These are phyloP conservation scores for Fusarium sp. DNA, from an alignment of 2,329 filamentous ascomycete genomes.

Conservation along the genomic window DNA sequence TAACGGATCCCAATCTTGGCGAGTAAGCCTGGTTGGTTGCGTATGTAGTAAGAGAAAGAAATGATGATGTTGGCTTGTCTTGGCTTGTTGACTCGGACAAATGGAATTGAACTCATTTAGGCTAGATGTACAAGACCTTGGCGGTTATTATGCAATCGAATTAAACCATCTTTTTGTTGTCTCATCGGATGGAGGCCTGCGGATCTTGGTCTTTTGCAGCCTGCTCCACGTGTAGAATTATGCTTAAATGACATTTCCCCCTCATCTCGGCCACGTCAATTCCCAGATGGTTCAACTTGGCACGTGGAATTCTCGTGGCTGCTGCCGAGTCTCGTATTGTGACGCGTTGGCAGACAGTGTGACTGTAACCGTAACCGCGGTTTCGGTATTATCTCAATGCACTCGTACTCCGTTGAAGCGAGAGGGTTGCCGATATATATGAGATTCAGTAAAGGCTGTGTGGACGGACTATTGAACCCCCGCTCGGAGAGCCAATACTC, in stretches of 20 bases:
- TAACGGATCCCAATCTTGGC: conserved; percentile 35
- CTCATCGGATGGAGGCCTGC: conserved; percentile 1
- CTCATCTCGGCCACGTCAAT: not conserved
- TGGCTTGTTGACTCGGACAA: conserved; percentile 24
- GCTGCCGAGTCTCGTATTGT: not conserved
- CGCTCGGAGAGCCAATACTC: conserved; percentile 1
- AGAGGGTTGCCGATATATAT: not conserved
- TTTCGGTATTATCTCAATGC: not conserved
- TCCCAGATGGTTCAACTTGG: conserved; percentile 5
- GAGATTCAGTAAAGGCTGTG: not conserved
- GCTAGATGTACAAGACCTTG: conserved; percentile 2
- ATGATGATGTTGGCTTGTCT: not conserved
- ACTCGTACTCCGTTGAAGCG: not conserved
- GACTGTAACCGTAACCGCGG: no score
- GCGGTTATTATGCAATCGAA: conserved; percentile 7
- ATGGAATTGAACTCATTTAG: conserved; percentile 23
- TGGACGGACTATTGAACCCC: conserved; percentile 1
- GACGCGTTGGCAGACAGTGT: not conserved
- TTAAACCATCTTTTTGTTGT: not conserved
- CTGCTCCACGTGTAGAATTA: conserved; percentile 21
- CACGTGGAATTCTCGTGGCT: conserved; percentile 27
- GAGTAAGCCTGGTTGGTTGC: conserved; percentile 21
- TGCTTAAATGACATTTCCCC: conserved; percentile 16
- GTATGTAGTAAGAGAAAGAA: not conserved
- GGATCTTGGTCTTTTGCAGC: not conserved